Conservation (phyloP, 495 filamentous ascomycete genomes). For the Annulohypoxylon nitens region DNA sequence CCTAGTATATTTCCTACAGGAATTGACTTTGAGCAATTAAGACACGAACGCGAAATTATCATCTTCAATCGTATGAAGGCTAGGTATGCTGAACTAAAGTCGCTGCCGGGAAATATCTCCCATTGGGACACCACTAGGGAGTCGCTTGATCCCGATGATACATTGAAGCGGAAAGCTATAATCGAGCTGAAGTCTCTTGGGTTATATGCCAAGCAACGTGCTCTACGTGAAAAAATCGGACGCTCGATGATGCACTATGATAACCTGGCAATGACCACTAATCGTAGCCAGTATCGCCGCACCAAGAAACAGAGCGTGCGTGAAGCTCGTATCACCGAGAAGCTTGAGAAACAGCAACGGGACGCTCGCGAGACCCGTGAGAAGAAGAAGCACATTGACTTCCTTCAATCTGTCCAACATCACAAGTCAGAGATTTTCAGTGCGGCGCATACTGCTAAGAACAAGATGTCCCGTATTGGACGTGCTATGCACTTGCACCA, state of each 20-base stretch:
- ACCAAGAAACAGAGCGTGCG: slow-evolving; percentile 96
- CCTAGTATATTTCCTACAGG: slow-evolving; percentile 90
- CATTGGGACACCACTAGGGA: slow-evolving; percentile 86
- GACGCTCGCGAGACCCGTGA: slow-evolving; percentile 93
- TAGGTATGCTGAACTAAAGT: slow-evolving; percentile 84
- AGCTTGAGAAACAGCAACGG: slow-evolving; percentile 97
- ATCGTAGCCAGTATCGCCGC: slow-evolving; percentile 86
- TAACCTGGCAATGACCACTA: slow-evolving; percentile 94
- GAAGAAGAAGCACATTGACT: slow-evolving; percentile 95
- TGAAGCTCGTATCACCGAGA: slow-evolving; percentile 98
- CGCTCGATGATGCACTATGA: slow-evolving; percentile 92
- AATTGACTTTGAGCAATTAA: slow-evolving; percentile 83
- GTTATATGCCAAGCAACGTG: slow-evolving; percentile 85
- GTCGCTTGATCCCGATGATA: slow-evolving; percentile 78
- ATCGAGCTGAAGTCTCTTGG: slow-evolving; percentile 93
- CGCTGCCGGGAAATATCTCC: slow-evolving; percentile 82
- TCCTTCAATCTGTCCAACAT: slow-evolving; percentile 75
- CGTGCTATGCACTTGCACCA: slow-evolving; percentile 89
- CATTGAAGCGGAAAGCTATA: slow-evolving; percentile 86
- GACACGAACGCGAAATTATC: slow-evolving; percentile 86
- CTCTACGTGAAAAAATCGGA: slow-evolving; percentile 84
- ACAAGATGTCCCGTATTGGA: slow-evolving; percentile 84
- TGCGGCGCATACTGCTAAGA: slow-evolving; percentile 55
- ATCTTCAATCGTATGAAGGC: slow-evolving; percentile 89
- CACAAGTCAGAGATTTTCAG: slow-evolving; percentile 66